Conservation (phyloP, 257 asterid species). For the Craterostigma plantagineum region DNA sequence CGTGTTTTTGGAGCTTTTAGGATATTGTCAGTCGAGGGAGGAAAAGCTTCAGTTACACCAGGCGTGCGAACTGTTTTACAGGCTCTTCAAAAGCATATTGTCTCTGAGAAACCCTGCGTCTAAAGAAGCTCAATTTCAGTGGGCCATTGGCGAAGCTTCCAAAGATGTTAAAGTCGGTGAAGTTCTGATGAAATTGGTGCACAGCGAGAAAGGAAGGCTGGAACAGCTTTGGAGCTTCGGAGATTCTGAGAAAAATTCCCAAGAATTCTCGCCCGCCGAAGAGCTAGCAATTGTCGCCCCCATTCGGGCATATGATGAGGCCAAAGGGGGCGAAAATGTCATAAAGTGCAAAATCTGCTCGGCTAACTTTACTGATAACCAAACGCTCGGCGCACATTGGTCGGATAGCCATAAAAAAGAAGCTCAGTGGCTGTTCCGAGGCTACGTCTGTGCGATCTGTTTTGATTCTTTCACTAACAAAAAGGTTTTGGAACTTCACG, state of each 20-base stretch:
- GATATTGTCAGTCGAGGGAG: constrained; percentile 50
- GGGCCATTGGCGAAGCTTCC: constrained; percentile 91
- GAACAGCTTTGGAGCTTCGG: constrained; percentile 59
- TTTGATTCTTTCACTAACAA: constrained; percentile 87
- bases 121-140: constrained; percentile 75
- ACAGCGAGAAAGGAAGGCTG: constrained; percentile 59
- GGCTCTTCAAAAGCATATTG: constrained; percentile 61
- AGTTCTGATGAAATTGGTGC: constrained; percentile 44
- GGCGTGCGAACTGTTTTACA: constrained; percentile 89
- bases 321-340: constrained; percentile 26
- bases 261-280: constrained; percentile 20
- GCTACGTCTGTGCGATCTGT: constrained; percentile 93
- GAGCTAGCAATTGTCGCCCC: constrained; percentile 19
- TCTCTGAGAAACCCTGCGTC: constrained; percentile 88
- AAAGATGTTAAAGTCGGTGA: constrained; percentile 49
- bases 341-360: constrained; percentile 75
- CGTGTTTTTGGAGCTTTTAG: constrained; percentile 67
- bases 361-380: constrained; percentile 42
- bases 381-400: constrained; percentile 67
- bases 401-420: constrained; percentile 76
- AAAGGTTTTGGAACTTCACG: constrained; percentile 80
- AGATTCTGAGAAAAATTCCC: constrained; percentile 22
- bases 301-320: constrained; percentile 16
- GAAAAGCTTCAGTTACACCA: constrained; percentile 63
- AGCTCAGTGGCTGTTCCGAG: constrained; percentile 94